Evolutionary conservation across 1,284 basidiomycete species (phyloP), one percentile per base, ranked within the genome.

Genomic region (Pyrrhoderma noxium): DNA sequence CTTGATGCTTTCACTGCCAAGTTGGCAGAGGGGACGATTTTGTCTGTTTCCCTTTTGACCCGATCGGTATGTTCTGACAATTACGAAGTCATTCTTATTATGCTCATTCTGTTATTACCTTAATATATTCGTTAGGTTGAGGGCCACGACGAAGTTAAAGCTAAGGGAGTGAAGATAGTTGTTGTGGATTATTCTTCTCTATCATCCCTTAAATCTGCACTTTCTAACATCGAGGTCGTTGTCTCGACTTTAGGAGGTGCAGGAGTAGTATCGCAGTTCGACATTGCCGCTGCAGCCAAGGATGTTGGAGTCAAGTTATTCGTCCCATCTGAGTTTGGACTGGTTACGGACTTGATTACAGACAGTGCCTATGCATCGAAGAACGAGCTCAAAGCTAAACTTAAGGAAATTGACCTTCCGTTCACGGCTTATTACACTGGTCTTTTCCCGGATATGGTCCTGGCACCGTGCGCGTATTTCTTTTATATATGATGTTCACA

Each of bases 301-400:
- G 60, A 57, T 22, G 69, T 69, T 0, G 65, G 64, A 8, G 69
- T 71, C 16, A 62, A 65, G 50, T 43, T 69, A 39, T 71, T 72
- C 48, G 60, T 73, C 5, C 71, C 70, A 2, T 68, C 66, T 8
- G 70, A 72, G 49, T 70, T 62, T 21, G 69, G 70, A 4, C 60
- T 60, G 14, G 51, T 49, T 3, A 57, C 57, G 2, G 63, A 67
- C 22, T 60, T 60, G 42, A 45, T 5, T 46, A 45, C n/a, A 11
- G 35, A 37, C 35, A 16, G 16, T 11, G 11, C 16, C 22, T 27
- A 44, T 55, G 16, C 49, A n/a, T 18, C 11, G 23, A 61, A 59
- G 36, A 44, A 40, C 16, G 22, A 27, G 19, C 22, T 57, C 7
- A 55, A 52, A 56, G 58, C 60, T 21, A 58, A 68, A 34, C 49